Evolutionary conservation across 768 basidiomycete genomes (phyloP).

Genomic region (Suillus alpinus): DNA sequence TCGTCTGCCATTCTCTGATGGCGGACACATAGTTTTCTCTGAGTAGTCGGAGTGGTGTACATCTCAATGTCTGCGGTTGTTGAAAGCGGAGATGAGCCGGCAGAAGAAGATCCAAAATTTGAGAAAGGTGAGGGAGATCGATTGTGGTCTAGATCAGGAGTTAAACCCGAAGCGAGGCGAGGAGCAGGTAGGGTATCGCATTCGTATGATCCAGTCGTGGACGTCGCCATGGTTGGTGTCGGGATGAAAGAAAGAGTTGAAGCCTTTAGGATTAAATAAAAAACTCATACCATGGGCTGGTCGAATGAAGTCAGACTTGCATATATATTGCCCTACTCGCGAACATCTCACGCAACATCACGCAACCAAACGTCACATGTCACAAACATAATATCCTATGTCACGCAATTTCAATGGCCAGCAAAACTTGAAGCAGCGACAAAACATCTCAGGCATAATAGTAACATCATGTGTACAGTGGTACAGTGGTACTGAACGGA

Average conservation of each 20-base stretch:
- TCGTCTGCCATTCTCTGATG: constrained; percentile 98
- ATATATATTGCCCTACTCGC: constrained; percentile 9
- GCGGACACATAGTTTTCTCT: constrained; percentile 83
- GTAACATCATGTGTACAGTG: constrained; percentile 13
- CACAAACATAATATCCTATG: neutral
- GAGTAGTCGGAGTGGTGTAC: constrained; percentile 37
- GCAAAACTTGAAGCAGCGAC: neutral
- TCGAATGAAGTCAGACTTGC: constrained; percentile 5
- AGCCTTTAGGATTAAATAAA: neutral
- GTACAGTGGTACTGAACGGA: constrained; percentile 10
- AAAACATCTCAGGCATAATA: constrained; percentile 9
- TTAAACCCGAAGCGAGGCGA: constrained; percentile 39
- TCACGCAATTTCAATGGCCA: constrained; percentile 13
- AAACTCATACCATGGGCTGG: neutral
- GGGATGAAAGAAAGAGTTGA: neutral
- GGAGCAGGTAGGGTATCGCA: constrained; percentile 75
- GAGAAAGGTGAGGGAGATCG: constrained; percentile 24
- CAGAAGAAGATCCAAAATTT: constrained; percentile 6
- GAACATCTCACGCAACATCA: constrained; percentile 32
- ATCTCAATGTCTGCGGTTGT: constrained; percentile 5
- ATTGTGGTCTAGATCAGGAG: constrained; percentile 17
- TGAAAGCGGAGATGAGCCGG: constrained; percentile 6
- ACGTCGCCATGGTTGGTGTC: constrained; percentile 16
- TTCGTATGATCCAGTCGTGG: constrained; percentile 38
- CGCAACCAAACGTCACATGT: constrained; percentile 19